phyloP scores from a whole-genome alignment of 129 eudicot genomes.

The Ambrosia artemisiifolia region DNA sequence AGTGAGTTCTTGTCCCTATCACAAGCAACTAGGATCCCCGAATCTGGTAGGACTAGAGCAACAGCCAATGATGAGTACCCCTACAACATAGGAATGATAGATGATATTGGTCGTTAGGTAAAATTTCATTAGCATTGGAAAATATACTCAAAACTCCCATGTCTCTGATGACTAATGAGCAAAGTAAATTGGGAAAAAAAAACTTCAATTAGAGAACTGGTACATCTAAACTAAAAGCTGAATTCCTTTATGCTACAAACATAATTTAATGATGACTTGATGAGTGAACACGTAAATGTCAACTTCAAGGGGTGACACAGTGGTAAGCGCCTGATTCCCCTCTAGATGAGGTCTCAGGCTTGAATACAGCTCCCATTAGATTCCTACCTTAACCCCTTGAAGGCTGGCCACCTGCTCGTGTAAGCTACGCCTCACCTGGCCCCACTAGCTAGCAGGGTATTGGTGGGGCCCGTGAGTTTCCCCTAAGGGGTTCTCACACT shows the following conservation, averaged over 20 bases:
- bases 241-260: neutral
- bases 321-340: too few species aligned
- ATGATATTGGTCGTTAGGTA: neutral
- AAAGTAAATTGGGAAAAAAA: too few species aligned
- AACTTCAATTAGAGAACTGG: neutral
- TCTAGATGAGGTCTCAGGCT: too few species aligned
- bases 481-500: too few species aligned
- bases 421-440: too few species aligned
- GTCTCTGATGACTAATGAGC: neutral
- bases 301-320: too few species aligned
- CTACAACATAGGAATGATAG: conserved; percentile 33
- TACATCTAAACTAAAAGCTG: neutral
- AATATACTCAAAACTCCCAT: neutral
- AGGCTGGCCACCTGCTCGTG: too few species aligned
- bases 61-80: conserved; percentile 92
- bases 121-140: neutral
- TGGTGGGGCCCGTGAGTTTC: too few species aligned
- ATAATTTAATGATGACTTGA: neutral
- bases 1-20: conserved; percentile 73
- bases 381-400: too few species aligned
- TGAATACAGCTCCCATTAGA: too few species aligned
- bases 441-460: too few species aligned
- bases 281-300: neutral
- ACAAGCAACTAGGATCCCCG: conserved; percentile 83
- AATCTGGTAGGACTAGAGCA: conserved; percentile 85